These are phyloP conservation scores for Naganishia kalamii DNA, from an alignment of 768 basidiomycete genomes.

Conservation along the genomic window DNA sequence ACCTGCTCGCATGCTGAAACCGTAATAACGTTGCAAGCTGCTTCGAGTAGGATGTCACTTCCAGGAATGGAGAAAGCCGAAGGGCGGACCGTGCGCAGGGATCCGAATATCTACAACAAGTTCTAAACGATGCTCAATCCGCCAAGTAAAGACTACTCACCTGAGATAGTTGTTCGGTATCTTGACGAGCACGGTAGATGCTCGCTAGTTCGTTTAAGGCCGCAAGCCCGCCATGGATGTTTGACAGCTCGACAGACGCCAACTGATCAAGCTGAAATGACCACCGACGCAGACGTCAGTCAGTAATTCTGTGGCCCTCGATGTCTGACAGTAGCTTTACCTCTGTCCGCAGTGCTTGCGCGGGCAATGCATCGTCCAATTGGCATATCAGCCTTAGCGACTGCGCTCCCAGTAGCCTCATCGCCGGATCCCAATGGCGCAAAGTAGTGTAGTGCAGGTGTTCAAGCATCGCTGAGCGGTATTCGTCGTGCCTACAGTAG, in stretches of 20 bases:
- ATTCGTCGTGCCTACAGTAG: conserved; percentile 63
- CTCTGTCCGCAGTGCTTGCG: conserved; percentile 6
- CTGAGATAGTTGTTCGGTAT: conserved; percentile 50
- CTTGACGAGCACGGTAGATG: conserved; percentile 35
- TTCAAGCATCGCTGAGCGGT: conserved; percentile 61
- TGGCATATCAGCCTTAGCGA: conserved; percentile 66
- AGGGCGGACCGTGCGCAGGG: conserved; percentile 57
- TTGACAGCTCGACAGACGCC: conserved; percentile 61
- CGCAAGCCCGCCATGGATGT: conserved; percentile 75
- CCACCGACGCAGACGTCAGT: not conserved
- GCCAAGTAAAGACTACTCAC: conserved; percentile 45
- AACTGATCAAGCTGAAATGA: conserved; percentile 46
- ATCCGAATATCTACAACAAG: conserved; percentile 58
- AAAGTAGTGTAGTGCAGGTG: conserved; percentile 69
- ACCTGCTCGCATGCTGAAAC: conserved; percentile 59
- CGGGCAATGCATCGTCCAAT: conserved; percentile 28
- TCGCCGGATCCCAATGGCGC: conserved; percentile 79
- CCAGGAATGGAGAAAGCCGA: conserved; percentile 59
- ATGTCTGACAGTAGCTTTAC: not conserved
- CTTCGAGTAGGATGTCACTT: conserved; percentile 65
- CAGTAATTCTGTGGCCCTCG: not conserved
- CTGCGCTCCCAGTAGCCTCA: conserved; percentile 70
- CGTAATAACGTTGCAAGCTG: conserved; percentile 66
- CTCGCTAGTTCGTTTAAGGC: conserved; percentile 66
- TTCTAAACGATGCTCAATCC: no score